phyloP scores from a whole-genome alignment of 176 grass and related monocot genomes.

The Musa beccarii region DNA sequence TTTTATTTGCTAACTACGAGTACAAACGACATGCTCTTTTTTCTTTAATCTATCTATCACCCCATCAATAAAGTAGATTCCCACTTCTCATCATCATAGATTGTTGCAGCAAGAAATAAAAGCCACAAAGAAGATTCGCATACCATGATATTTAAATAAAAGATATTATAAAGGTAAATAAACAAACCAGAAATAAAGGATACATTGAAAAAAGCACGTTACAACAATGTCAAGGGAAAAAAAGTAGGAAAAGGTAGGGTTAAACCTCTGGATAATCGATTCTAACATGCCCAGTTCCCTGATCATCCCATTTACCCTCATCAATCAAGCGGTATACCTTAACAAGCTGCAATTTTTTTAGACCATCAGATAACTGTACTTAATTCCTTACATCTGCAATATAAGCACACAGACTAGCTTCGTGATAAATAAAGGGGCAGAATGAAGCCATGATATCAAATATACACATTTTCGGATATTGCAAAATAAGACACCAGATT shows the following conservation, averaged over 20 bases:
- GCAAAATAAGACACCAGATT: no score
- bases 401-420: neutral
- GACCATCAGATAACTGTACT: constrained; percentile 10
- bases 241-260: constrained; percentile 4
- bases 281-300: constrained; percentile 66
- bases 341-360: constrained; percentile 54
- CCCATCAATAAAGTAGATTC: no score
- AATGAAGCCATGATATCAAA: no score
- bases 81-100: no score
- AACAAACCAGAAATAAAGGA: neutral
- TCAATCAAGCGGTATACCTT: constrained; percentile 52
- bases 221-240: neutral
- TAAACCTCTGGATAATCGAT: constrained; percentile 66
- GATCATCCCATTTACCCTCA: constrained; percentile 67
- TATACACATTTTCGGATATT: no score
- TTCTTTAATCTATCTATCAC: no score
- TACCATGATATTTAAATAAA: neutral
- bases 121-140: neutral
- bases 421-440: neutral
- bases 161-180: neutral
- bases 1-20: no score
- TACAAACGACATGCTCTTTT: no score
- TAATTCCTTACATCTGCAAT: no score
- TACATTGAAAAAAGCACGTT: neutral
- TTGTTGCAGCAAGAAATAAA: neutral